Base-by-base conservation (phyloP, 495 filamentous ascomycete genomes). In the Letharia columbiana region DNA sequence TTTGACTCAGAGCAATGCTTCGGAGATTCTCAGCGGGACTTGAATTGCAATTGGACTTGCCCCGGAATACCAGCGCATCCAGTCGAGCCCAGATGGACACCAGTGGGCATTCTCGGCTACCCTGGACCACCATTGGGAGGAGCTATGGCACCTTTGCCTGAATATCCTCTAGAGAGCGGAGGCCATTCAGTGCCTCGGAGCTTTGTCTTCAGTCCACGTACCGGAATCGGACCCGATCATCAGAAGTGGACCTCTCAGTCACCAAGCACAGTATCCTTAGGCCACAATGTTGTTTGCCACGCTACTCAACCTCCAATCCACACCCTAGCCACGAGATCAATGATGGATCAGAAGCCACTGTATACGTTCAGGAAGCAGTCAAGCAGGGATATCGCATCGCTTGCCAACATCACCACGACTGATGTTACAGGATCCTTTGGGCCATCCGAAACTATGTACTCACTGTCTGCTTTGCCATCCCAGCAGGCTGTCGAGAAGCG, bases 31-130 rank as follows among this genome's bases (percentile, higher is more conserved):
- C 13, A 33, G 10, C 4, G 33, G 7, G 20, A 1, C n/a, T 33
- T 2, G 28, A 20, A 20, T 0, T 3, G 1, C 15, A 7, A 37
- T 18, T 57, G 31, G 31, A 35, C 3, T 6, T 6, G 1, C 3
- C 13, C 7, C 33, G 3, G 31, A 18, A 4, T 57, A 4, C 54
- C 54, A 18, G 54, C 49, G 49, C 49, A 52, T 28, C 49, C 49
- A 52, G 49, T 57, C 6, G 54, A 57, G 33, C 54, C 54, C 6
- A 33, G n/a, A 57, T 52, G 49, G 49, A 52, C 49, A 52, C 49
- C 49, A 15, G 49, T 4, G 9, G 17, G 31, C 3, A 20, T 37
- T 9, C 54, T 20, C 17, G 54, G 54, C 54, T 57, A 7, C 12
- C 20, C 12, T 3, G 54, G 33, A 37, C 54, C 7, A 7, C 54